Evolutionary conservation across 2,329 filamentous ascomycete species (phyloP), one percentile per base, ranked within the genome.

Genomic region (Graphiopsis chlorocephala): DNA sequence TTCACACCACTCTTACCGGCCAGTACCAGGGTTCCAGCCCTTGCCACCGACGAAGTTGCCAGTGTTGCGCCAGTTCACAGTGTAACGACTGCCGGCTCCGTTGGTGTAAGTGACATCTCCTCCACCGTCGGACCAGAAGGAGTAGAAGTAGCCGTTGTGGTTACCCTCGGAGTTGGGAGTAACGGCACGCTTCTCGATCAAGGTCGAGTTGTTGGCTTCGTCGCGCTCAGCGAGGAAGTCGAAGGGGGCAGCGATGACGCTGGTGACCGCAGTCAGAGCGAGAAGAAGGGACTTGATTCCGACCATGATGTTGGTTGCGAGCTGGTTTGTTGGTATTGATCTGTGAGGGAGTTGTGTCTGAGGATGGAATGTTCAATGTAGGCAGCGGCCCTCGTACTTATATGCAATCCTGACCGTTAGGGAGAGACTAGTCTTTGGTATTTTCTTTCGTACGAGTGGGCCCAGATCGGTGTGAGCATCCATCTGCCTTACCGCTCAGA

Each of bases 71-170:
- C 83, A 86, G 38, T 68, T 70, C 0, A 82, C 76, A 35, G 70
- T 78, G 76, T 84, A 85, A 29, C 67, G 73, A 26, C 85, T 84
- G 23, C 74, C 81, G 4, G 75, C 73, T 23, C 79, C 81, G 74
- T 86, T 87, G 71, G 81, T 84, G 78, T 87, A 88, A 45, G 77
- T 82, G 8, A 84, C 82, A 48, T 76, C 72, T 42, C 77, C 80
- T n/a, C 75, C 78, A 31, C 82, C 81, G 65, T 87, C 85, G 63
- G 81, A 85, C 84, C 84, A 88, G 78, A 81, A 87, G 10, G 83
- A 85, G 75, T 84, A 88, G 78, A 83, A 88, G 78, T 81, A 88
- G 63, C 85, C 85, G 70, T 85, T 82, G 77, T 83, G 78, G 7
- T 78, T 83, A 57, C 85, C 85, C 60, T 62, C 60, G 15, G 77